Conservation (phyloP, 2,329 filamentous ascomycete species). For the Neonectria faginata region DNA sequence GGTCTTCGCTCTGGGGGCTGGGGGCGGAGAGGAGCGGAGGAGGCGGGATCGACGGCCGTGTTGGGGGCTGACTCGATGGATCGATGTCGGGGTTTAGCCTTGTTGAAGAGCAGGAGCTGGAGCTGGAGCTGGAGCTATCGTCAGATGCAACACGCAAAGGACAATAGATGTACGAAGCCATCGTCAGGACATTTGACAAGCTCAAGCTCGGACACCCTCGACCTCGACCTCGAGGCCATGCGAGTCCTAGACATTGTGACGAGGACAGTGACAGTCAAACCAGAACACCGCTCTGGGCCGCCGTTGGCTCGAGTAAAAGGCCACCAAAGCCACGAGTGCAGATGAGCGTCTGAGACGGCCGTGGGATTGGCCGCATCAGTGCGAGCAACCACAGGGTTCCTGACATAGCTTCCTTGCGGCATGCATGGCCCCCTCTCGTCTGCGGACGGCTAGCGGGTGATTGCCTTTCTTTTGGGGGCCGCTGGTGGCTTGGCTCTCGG, state of each 20-base stretch:
- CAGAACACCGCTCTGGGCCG: slow-evolving; percentile 25
- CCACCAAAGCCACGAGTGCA: slow-evolving; percentile 30
- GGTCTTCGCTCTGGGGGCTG: slow-evolving; percentile 6
- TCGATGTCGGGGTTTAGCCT: background rate
- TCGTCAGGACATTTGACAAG: background rate
- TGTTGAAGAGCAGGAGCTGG: background rate
- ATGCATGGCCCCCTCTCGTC: slow-evolving; percentile 12
- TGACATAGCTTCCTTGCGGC: slow-evolving; percentile 25
- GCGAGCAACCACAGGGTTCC: slow-evolving; percentile 38
- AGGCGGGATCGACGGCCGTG: slow-evolving; percentile 25
- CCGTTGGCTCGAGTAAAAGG: slow-evolving; percentile 37
- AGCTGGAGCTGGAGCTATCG: background rate
- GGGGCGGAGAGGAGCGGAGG: slow-evolving; percentile 2
- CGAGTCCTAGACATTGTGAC: slow-evolving; percentile 17
- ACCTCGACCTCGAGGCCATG: background rate
- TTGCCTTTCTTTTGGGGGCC: slow-evolving; percentile 26
- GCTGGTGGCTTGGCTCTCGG: slow-evolving; percentile 31
- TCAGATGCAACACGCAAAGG: background rate
- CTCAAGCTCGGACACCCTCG: background rate
- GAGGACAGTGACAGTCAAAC: slow-evolving; percentile 22
- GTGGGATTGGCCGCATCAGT: slow-evolving; percentile 39
- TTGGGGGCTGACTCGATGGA: slow-evolving; percentile 1
- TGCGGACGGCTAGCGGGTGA: slow-evolving; percentile 21
- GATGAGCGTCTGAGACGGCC: slow-evolving; percentile 40
- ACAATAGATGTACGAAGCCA: background rate